Evolutionary conservation across 1,284 basidiomycete species (phyloP), one percentile per base, ranked within the genome.

Genomic region (Xerocomus minutiporus): DNA sequence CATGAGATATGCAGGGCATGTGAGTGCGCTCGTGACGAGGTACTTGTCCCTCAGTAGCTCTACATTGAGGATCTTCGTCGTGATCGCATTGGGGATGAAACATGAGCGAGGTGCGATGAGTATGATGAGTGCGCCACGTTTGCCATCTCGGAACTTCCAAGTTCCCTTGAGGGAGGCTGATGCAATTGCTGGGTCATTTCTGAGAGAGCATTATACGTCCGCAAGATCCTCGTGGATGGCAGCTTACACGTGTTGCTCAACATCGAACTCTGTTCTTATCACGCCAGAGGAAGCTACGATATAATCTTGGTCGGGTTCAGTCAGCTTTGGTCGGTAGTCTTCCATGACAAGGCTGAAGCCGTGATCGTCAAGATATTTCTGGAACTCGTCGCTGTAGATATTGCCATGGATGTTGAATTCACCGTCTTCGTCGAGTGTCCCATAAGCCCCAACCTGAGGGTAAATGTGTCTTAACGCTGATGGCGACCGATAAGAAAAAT

Each of bases 1-100:
- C 4, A 61, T 25, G 5, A 58, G 56, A 43, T 61, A 64, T 5
- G 55, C 60, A 7, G 62, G 51, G 17, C 61, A 61, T 20, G 35
- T 44, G 2, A 63, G 12, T 3, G 40, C 43, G 17, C 26, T 54
- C 15, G 46, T 54, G 32, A 62, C 59, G 28, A 62, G 17, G 5
- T 26, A 31, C 36, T 56, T 65, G 43, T 29, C 47, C 1, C 52
- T 31, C 5, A 63, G n/a, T 1, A 13, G 4, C 2, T 20, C 15
- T 5, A 39, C 41, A 8, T 53, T 9, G 26, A 53, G 53, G 2
- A 62, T 13, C 25, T 44, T 44, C 0, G 12, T 11, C 36, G 54
- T 39, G 5, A 53, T 35, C 2, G 4, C 5, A 1, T 11, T 26
- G 1, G 52, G 52, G 13, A 63, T 26, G 34, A 46, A 57, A 6